phyloP scores from a whole-genome alignment of 2,329 filamentous ascomycete species.

The Dothiorella sarmentorum region DNA sequence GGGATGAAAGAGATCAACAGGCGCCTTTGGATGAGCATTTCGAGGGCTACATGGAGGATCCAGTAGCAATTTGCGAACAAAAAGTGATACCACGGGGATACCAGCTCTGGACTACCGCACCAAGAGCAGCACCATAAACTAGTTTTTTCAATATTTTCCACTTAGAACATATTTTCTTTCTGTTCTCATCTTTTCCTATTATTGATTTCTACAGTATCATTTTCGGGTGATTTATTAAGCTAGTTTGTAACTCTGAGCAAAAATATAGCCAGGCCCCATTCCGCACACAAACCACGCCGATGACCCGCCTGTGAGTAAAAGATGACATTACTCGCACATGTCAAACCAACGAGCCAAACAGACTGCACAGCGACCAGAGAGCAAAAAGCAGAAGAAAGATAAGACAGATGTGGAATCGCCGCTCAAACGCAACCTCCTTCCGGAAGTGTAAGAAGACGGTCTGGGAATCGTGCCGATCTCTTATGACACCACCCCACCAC shows the following conservation, averaged over 20 bases:
- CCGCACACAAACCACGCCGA: background rate
- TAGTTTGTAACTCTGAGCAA: background rate
- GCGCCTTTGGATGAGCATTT: background rate
- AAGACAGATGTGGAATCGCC: background rate
- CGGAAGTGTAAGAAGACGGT: background rate
- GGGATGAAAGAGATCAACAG: background rate
- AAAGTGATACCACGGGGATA: background rate
- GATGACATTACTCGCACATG: background rate
- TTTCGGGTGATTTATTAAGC: background rate
- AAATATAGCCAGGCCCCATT: background rate
- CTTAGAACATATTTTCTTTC: background rate
- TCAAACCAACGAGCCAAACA: no score
- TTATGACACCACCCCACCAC: background rate
- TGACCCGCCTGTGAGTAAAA: background rate
- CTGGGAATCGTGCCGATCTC: background rate
- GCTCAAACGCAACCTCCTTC: background rate
- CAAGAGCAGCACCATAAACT: background rate
- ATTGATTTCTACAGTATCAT: background rate
- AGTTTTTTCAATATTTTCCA: background rate
- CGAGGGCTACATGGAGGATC: background rate
- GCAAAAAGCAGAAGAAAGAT: background rate
- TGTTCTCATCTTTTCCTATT: background rate
- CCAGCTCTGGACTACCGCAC: background rate
- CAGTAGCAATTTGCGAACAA: background rate
- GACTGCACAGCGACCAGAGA: background rate